phyloP scores from a whole-genome alignment of 2,329 filamentous ascomycete species.

The Aureobasidium sp. region DNA sequence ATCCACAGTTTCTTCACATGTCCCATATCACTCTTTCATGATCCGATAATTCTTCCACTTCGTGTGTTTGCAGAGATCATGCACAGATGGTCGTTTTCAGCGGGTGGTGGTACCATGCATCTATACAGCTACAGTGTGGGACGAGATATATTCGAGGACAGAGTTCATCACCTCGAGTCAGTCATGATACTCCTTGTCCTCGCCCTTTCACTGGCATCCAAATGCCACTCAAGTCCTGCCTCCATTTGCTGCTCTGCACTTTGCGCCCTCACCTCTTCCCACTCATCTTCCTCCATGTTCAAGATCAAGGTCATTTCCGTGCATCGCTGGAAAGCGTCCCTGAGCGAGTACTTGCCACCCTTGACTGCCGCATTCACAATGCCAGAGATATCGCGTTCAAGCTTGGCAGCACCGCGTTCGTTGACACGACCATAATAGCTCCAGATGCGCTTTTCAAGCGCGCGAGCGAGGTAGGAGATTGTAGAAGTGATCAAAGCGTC shows the following conservation, averaged over 20 bases:
- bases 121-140: no score
- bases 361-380: conserved; percentile 62
- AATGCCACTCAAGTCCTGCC: conserved; percentile 63
- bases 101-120: no score
- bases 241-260: conserved; percentile 41
- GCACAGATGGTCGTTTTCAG: no score
- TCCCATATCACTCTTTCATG: no score
- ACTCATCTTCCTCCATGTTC: conserved; percentile 95
- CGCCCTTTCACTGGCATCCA: conserved; percentile 66
- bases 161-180: not conserved
- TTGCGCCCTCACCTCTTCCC: conserved; percentile 59
- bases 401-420: conserved; percentile 69
- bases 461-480: conserved; percentile 64
- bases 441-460: conserved; percentile 84
- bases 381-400: conserved; percentile 77
- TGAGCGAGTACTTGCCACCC: conserved; percentile 66
- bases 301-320: conserved; percentile 77
- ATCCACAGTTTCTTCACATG: no score
- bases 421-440: conserved; percentile 72
- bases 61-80: no score
- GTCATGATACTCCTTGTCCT: conserved; percentile 60
- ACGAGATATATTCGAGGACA: no score
- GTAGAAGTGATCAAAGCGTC: conserved; percentile 68
- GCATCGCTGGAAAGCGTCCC: conserved; percentile 70
- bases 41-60: no score